Percentiles rank a stretch among this genome's conserved stretches.
Evolutionary conservation across 768 basidiomycete genomes (phyloP).

Genomic region (Lactarius sp.): DNA sequence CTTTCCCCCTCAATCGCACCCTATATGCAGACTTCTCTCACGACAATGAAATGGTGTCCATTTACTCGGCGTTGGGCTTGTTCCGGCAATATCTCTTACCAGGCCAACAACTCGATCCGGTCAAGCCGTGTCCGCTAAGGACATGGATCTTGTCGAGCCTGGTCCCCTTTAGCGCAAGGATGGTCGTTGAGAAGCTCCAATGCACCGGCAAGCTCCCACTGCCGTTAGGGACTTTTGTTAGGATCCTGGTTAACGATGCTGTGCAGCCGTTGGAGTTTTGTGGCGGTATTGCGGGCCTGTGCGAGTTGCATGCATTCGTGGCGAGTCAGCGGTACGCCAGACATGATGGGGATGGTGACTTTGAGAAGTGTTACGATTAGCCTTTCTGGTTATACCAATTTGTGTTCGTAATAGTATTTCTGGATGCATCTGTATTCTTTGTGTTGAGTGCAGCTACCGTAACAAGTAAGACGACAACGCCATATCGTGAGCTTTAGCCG

Average conservation of each 20-base stretch:
- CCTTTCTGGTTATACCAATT: background rate
- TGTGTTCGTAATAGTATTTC: background rate
- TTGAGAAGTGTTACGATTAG: constrained; percentile 46
- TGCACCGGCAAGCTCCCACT: constrained; percentile 35
- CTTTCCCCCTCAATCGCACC: constrained; percentile 65
- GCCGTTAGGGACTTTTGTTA: constrained; percentile 40
- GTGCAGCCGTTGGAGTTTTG: constrained; percentile 62
- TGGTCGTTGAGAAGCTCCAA: constrained; percentile 66
- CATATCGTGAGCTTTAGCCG: no score
- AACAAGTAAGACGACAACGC: no score
- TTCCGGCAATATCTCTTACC: constrained; percentile 26
- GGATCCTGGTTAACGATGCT: constrained; percentile 77
- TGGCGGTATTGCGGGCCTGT: constrained; percentile 53
- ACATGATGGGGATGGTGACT: constrained; percentile 66
- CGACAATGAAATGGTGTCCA: constrained; percentile 80
- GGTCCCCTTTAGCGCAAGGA: constrained; percentile 69
- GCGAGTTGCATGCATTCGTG: constrained; percentile 60
- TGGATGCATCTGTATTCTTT: no score
- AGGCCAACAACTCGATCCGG: constrained; percentile 28
- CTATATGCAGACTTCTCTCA: constrained; percentile 82
- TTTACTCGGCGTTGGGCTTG: constrained; percentile 57
- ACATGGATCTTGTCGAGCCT: constrained; percentile 54
- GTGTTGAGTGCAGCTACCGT: background rate
- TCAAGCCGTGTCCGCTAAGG: constrained; percentile 24
- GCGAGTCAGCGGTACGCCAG: constrained; percentile 65